Conservation (phyloP, 2,329 filamentous ascomycete species). For the Huntiella bhutanensis region DNA sequence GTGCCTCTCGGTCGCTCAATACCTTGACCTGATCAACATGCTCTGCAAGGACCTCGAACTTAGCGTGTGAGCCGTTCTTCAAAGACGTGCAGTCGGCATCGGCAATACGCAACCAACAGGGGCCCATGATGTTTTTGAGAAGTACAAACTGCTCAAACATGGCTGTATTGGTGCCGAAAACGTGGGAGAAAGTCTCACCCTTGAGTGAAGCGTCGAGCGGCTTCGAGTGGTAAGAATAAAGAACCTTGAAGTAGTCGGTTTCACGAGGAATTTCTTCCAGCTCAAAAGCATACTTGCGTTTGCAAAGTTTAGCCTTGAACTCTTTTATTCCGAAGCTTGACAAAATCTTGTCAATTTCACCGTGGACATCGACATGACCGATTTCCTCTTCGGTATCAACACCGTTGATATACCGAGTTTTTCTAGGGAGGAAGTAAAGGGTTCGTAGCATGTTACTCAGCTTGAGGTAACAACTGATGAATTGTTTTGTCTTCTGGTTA, state of each 20-base stretch:
- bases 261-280: slow-evolving; percentile 72
- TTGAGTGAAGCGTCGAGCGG: slow-evolving; percentile 45
- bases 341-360: slow-evolving; percentile 79
- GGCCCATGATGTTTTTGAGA: slow-evolving; percentile 98
- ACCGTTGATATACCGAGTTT: slow-evolving; percentile 36
- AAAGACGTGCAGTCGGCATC: slow-evolving; percentile 66
- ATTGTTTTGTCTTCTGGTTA: slow-evolving; percentile 61
- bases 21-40: slow-evolving; percentile 60
- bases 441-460: slow-evolving; percentile 87
- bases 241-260: slow-evolving; percentile 79
- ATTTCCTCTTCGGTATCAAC: slow-evolving; percentile 58
- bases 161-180: slow-evolving; percentile 84
- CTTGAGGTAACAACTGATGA: slow-evolving; percentile 88
- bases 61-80: slow-evolving; percentile 92
- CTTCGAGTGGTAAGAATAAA: slow-evolving; percentile 72
- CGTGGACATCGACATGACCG: slow-evolving; percentile 73
- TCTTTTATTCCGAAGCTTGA: slow-evolving; percentile 58
- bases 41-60: slow-evolving; percentile 68
- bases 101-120: slow-evolving; percentile 87
- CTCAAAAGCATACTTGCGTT: slow-evolving; percentile 90
- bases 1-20: slow-evolving; percentile 56
- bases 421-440: slow-evolving; percentile 76
- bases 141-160: slow-evolving; percentile 96
- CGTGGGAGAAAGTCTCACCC: slow-evolving; percentile 81
- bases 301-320: slow-evolving; percentile 82